These are phyloP conservation scores for Millerozyma acaciae DNA, from an alignment of 805 yeast genomes.

Conservation along the genomic window DNA sequence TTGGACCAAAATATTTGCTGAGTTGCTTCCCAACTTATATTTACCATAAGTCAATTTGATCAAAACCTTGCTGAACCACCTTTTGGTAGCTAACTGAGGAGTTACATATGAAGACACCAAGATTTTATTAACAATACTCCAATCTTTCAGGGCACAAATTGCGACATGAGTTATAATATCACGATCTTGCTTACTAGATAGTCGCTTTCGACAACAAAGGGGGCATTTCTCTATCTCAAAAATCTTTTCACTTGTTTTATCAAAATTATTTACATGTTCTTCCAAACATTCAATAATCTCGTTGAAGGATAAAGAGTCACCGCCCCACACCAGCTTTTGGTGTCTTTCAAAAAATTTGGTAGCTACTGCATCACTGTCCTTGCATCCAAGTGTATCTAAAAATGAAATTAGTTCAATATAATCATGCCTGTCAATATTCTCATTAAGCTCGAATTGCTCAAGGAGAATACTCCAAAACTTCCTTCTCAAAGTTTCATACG, in stretches of 20 bases:
- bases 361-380: slow-evolving; percentile 50
- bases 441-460: slow-evolving; percentile 47
- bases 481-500: slow-evolving; percentile 60
- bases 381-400: slow-evolving; percentile 59
- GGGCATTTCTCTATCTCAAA: slow-evolving; percentile 76
- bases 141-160: slow-evolving; percentile 74
- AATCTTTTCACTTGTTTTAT: slow-evolving; percentile 32
- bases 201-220: slow-evolving; percentile 61
- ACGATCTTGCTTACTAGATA: slow-evolving; percentile 48
- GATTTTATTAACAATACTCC: slow-evolving; percentile 64
- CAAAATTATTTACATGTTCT: slow-evolving; percentile 23
- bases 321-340: slow-evolving; percentile 49
- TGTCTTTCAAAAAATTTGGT: slow-evolving; percentile 47
- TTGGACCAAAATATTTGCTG: slow-evolving; percentile 92
- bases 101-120: slow-evolving; percentile 71
- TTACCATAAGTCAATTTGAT: slow-evolving; percentile 87
- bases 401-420: slow-evolving; percentile 60
- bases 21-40: slow-evolving; percentile 75
- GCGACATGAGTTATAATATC: slow-evolving; percentile 87
- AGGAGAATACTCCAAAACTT: slow-evolving; percentile 68
- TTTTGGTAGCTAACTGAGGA: slow-evolving; percentile 73
- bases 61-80: slow-evolving; percentile 83
- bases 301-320: slow-evolving; percentile 43
- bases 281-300: slow-evolving; percentile 49
- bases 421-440: slow-evolving; percentile 39